These are phyloP conservation scores for Colletotrichum cordylinicola DNA, from an alignment of 2,329 filamentous ascomycete species.

Conservation along the genomic window DNA sequence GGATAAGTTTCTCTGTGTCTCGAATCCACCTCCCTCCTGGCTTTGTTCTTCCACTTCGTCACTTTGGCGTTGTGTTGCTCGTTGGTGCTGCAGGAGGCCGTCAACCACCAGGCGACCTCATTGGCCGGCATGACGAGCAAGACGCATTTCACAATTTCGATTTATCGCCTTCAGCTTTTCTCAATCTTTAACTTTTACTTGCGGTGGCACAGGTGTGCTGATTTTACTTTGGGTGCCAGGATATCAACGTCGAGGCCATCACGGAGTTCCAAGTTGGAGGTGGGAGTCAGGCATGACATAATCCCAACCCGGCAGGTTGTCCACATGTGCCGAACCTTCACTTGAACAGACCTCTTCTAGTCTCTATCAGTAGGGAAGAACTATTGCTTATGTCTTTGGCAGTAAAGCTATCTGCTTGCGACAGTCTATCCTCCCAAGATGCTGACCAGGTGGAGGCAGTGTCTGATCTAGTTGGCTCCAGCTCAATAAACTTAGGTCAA, in stretches of 20 bases:
- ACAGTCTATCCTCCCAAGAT: background rate
- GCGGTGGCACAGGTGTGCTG: background rate
- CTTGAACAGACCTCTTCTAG: background rate
- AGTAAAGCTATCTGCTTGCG: background rate
- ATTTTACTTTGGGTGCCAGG: background rate
- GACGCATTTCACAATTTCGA: background rate
- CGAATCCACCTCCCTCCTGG: background rate
- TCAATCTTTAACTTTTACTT: background rate
- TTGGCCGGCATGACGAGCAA: background rate
- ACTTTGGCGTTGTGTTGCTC: background rate
- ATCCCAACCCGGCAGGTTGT: background rate
- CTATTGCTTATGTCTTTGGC: background rate
- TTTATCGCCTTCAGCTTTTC: background rate
- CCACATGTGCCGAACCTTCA: background rate
- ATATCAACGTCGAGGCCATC: background rate
- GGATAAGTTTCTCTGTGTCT: accelerated
- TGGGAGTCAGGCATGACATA: background rate
- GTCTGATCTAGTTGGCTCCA: background rate
- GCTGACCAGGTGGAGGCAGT: background rate
- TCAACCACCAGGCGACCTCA: background rate
- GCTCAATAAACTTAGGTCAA: no score
- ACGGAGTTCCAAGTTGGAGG: background rate
- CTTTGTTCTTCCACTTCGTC: background rate
- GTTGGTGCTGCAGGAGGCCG: background rate
- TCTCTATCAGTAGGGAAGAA: background rate